Conservation (phyloP, 495 filamentous ascomycete species). For the Tuber calosporum region DNA sequence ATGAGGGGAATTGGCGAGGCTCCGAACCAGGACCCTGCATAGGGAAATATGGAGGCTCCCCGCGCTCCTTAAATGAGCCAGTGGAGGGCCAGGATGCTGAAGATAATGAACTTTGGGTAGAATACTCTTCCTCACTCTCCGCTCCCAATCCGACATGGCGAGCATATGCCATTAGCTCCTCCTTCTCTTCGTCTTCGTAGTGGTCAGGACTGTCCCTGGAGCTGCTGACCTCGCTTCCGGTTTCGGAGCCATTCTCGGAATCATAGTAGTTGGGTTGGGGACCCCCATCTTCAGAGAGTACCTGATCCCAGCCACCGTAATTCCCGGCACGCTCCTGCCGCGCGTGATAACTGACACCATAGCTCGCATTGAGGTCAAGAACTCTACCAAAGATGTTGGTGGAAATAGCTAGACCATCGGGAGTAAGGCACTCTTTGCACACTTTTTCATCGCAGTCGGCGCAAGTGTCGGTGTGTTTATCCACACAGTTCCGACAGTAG, state of each 20-base stretch:
- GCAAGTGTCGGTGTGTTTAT: slow-evolving; percentile 13
- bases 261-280: neutral
- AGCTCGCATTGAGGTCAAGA: slow-evolving; percentile 13
- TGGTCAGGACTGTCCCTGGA: neutral
- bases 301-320: slow-evolving; percentile 15
- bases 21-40: neutral
- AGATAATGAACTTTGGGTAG: neutral
- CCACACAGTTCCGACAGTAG: slow-evolving; percentile 17
- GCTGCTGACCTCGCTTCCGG: neutral
- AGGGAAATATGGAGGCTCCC: neutral
- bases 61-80: neutral
- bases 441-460: slow-evolving; percentile 10
- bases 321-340: slow-evolving; percentile 9
- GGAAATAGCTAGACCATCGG: slow-evolving; percentile 16
- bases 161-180: neutral
- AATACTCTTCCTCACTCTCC: neutral
- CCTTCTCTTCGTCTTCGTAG: neutral
- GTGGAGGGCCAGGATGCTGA: neutral
- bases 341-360: slow-evolving; percentile 18
- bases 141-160: too few relatives aligned
- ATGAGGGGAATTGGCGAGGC: neutral
- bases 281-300: neutral
- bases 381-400: slow-evolving; percentile 16
- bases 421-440: slow-evolving; percentile 19
- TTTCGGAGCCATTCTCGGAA: neutral